These are phyloP conservation scores for Nannizzia gypsea DNA, from an alignment of 2,329 filamentous ascomycete species.

Conservation along the genomic window DNA sequence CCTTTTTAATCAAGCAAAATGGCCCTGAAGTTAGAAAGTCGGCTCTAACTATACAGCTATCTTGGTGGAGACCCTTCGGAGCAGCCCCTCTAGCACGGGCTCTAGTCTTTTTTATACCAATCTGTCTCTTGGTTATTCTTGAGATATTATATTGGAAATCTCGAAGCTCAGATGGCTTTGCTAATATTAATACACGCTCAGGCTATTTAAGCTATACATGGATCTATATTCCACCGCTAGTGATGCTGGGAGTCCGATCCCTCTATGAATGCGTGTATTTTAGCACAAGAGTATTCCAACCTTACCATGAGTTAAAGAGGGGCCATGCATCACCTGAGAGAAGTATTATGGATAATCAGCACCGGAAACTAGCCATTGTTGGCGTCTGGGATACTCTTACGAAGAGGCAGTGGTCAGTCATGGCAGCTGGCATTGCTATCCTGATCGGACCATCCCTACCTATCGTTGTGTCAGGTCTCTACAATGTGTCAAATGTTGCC, in stretches of 20 bases:
- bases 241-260: neutral
- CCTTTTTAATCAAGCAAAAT: neutral
- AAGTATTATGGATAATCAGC: constrained; percentile 1
- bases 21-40: neutral
- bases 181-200: neutral
- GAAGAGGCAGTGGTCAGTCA: neutral
- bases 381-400: neutral
- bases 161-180: neutral
- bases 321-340: neutral
- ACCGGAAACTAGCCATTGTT: neutral
- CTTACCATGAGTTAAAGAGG: neutral
- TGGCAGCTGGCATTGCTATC: neutral
- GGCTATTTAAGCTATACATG: neutral
- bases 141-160: neutral
- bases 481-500: neutral
- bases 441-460: neutral
- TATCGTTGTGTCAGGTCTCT: neutral
- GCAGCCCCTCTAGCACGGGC: no score
- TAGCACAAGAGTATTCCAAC: neutral
- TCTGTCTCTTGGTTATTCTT: neutral
- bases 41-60: neutral
- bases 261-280: neutral
- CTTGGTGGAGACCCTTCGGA: neutral
- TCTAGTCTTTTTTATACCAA: neutral
- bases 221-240: constrained; percentile 1